phyloP scores from a whole-genome alignment of 495 filamentous ascomycete genomes.

The Daldinia vernicosa region DNA sequence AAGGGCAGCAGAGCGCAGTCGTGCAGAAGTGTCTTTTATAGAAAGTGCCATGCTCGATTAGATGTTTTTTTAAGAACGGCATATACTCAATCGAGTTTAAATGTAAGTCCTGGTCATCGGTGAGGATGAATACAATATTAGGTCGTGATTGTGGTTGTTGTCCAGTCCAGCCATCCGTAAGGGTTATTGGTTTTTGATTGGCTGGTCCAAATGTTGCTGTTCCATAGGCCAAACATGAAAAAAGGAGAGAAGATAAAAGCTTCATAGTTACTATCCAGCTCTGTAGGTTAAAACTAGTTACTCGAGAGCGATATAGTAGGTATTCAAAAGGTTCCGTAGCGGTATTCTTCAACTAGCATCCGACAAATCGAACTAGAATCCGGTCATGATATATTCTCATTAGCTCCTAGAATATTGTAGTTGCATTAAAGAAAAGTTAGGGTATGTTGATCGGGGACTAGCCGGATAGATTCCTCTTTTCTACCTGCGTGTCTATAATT shows the following conservation, averaged over 20 bases:
- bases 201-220: constrained; percentile 21
- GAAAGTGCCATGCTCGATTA: constrained; percentile 63
- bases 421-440: not conserved
- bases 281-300: not conserved
- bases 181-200: constrained; percentile 25
- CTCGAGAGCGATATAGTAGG: too few relatives aligned
- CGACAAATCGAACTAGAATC: too few relatives aligned
- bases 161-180: not conserved
- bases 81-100: constrained; percentile 67
- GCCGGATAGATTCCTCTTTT: not conserved
- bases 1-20: constrained; percentile 71
- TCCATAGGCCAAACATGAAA: constrained; percentile 12
- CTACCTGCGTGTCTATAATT: not conserved
- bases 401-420: not conserved
- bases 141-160: constrained; percentile 41
- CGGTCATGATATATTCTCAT: too few relatives aligned
- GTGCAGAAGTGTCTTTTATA: constrained; percentile 70
- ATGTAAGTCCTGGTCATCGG: constrained; percentile 72
- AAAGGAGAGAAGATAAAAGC: not conserved
- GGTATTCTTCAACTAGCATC: not conserved
- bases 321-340: not conserved
- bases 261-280: not conserved
- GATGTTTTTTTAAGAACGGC: constrained; percentile 61
- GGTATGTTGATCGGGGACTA: not conserved
- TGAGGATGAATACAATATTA: constrained; percentile 72